phyloP scores from a whole-genome alignment of 2,329 filamentous ascomycete genomes.

The Calonectria pseudoturangicola region DNA sequence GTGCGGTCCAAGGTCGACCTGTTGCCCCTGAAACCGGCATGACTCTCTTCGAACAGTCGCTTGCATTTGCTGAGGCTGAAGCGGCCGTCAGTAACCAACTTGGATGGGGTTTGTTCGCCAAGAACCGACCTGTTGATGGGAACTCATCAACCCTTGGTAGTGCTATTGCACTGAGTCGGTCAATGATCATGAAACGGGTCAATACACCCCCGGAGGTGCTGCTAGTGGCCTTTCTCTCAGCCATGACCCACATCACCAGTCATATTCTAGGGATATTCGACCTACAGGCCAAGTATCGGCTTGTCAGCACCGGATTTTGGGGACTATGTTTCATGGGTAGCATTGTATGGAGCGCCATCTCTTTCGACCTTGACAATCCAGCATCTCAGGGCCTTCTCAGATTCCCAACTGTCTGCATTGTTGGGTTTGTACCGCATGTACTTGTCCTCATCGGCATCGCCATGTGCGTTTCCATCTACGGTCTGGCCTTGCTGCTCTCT shows the following conservation, averaged over 20 bases:
- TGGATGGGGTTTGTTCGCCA: slow-evolving; percentile 79
- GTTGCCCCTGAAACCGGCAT: slow-evolving; percentile 92
- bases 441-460: slow-evolving; percentile 87
- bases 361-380: slow-evolving; percentile 77
- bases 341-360: slow-evolving; percentile 84
- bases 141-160: slow-evolving; percentile 50
- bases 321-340: slow-evolving; percentile 91
- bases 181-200: slow-evolving; percentile 84
- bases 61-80: slow-evolving; percentile 97
- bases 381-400: slow-evolving; percentile 81
- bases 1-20: slow-evolving; percentile 88
- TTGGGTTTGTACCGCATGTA: slow-evolving; percentile 96
- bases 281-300: slow-evolving; percentile 85
- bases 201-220: slow-evolving; percentile 94
- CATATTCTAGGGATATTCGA: slow-evolving; percentile 88
- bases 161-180: slow-evolving; percentile 72
- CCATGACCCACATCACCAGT: slow-evolving; percentile 90
- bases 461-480: slow-evolving; percentile 85
- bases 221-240: slow-evolving; percentile 89
- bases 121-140: slow-evolving; percentile 62
- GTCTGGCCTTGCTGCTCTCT: slow-evolving; percentile 83
- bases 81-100: slow-evolving; percentile 88
- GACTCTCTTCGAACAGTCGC: slow-evolving; percentile 96
- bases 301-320: slow-evolving; percentile 92
- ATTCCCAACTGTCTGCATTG: slow-evolving; percentile 95